A percentile compares a stretch with the other conserved stretches of the same genome.
Conservation (phyloP, 257 asterid genomes). For the Gentiana macrophylla region DNA sequence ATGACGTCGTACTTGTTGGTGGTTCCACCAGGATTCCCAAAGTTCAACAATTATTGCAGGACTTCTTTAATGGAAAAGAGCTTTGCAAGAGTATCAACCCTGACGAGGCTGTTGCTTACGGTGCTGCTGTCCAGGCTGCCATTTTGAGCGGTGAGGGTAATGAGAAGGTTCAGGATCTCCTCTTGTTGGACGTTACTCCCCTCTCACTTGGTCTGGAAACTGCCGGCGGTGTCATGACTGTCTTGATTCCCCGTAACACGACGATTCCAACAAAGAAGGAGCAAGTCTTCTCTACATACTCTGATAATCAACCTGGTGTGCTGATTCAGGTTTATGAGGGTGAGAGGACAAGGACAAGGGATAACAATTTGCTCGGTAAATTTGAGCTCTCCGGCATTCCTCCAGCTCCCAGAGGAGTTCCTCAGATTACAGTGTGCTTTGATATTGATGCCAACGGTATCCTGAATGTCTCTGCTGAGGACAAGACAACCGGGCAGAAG, state of each 20-base stretch:
- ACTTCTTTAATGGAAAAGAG: constrained; percentile 54
- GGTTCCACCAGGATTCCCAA: constrained; percentile 27
- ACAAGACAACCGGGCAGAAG: no score
- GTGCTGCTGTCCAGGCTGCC: constrained; percentile 69
- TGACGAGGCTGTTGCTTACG: constrained; percentile 66
- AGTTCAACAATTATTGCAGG: constrained; percentile 34
- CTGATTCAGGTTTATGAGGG: no score
- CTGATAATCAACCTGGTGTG: no score
- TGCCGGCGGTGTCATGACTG: constrained; percentile 59
- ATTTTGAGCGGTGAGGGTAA: constrained; percentile 55
- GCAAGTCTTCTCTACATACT: no score
- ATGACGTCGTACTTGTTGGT: constrained; percentile 29
- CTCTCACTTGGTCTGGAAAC: constrained; percentile 51
- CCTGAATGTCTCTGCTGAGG: no score
- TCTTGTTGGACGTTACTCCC: constrained; percentile 55
- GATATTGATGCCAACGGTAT: no score
- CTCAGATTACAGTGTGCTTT: no score
- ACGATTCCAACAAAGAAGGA: no score
- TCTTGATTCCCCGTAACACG: constrained; percentile 32
- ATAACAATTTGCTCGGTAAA: no score
- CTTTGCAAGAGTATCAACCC: constrained; percentile 67
- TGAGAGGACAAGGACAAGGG: no score
- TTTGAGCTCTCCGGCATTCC: no score
- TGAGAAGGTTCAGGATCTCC: constrained; percentile 55
- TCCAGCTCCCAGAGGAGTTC: no score